These are phyloP conservation scores for Bromus sterilis DNA, from an alignment of 176 grass and related monocot genomes.

Conservation along the genomic window DNA sequence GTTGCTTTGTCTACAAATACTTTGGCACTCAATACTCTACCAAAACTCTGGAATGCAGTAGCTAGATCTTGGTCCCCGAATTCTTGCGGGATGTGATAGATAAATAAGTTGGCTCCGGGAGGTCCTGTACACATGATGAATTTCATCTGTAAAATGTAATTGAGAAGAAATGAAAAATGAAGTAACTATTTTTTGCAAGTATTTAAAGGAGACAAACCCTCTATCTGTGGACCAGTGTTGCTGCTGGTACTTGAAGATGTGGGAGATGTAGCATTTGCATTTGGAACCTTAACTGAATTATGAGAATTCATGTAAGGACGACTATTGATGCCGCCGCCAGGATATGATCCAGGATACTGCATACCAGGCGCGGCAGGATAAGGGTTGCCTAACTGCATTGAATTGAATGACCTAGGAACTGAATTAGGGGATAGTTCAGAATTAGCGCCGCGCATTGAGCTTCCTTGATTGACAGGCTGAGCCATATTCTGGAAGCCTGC, in stretches of 20 bases:
- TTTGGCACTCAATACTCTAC: conserved; percentile 90
- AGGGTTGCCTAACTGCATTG: conserved; percentile 51
- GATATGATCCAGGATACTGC: conserved; percentile 66
- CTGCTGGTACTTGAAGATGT: conserved; percentile 41
- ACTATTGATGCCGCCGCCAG: conserved; percentile 32
- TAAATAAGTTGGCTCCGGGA: conserved; percentile 83
- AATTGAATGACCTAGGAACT: conserved; percentile 43
- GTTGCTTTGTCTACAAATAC: conserved; percentile 97
- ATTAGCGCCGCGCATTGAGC: conserved; percentile 31
- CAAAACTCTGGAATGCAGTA: conserved; percentile 76
- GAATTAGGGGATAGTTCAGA: conserved; percentile 55
- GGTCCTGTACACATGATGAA: conserved; percentile 40
- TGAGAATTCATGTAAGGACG: conserved; percentile 46
- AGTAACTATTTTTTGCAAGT: not conserved
- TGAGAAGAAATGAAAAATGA: not conserved
- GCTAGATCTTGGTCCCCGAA: conserved; percentile 82
- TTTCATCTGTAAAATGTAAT: not conserved
- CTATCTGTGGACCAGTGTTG: conserved; percentile 52
- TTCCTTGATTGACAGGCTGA: conserved; percentile 61
- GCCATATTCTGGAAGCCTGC: conserved; percentile 54
- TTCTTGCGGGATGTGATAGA: conserved; percentile 87
- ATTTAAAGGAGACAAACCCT: conserved; percentile 47
- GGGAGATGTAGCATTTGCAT: conserved; percentile 37
- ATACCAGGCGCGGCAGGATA: conserved; percentile 49
- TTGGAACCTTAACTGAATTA: conserved; percentile 46